Conservation (phyloP, 805 yeast species). For the Starmerella roubikii region DNA sequence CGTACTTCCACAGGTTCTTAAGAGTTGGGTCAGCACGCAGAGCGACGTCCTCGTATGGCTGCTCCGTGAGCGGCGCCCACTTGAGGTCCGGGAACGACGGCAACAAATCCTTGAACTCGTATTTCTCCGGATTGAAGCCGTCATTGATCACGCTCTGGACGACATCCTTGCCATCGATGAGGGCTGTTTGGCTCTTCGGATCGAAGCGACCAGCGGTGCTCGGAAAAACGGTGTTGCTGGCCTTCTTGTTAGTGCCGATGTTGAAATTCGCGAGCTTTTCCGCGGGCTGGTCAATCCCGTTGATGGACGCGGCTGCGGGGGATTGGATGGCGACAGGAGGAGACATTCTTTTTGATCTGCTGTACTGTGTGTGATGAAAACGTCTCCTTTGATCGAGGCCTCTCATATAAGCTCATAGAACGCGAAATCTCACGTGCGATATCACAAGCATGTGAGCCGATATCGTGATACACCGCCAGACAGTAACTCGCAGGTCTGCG, state of each 20-base stretch:
- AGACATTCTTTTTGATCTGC: too few relatives aligned
- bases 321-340: conserved; percentile 9
- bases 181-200: conserved; percentile 7
- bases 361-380: too few relatives aligned
- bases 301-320: neutral
- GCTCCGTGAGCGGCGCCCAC: conserved; percentile 23
- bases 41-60: conserved; percentile 20
- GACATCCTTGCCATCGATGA: conserved; percentile 5
- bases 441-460: too few relatives aligned
- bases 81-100: conserved; percentile 26
- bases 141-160: neutral
- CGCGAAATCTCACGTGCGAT: too few relatives aligned
- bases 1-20: conserved; percentile 22
- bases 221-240: neutral
- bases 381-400: too few relatives aligned
- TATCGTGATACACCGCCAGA: too few relatives aligned
- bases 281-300: conserved; percentile 3
- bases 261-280: conserved; percentile 6
- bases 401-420: too few relatives aligned
- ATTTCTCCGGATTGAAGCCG: conserved; percentile 10
- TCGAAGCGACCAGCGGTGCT: conserved; percentile 4
- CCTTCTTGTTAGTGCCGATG: neutral
- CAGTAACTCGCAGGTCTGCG: too few relatives aligned
- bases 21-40: conserved; percentile 23
- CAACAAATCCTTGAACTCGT: conserved; percentile 22